These are phyloP conservation scores for Cucurbita argyrosperma DNA, from an alignment of 306 rosid genomes.

Conservation along the genomic window DNA sequence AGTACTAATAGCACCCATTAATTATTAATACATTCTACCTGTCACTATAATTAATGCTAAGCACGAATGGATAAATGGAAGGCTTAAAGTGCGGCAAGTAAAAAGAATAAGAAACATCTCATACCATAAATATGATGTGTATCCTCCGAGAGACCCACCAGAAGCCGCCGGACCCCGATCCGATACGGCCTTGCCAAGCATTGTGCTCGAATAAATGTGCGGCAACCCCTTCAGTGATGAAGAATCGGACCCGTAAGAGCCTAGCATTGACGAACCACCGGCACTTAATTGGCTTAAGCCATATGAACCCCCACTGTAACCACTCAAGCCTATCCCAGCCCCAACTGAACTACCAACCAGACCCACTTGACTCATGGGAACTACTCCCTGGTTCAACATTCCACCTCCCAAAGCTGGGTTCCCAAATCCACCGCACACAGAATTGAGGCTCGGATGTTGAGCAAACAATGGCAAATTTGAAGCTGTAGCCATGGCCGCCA, in stretches of 20 bases:
- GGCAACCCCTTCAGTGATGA: slow-evolving; percentile 12
- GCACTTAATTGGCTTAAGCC: slow-evolving; percentile 9
- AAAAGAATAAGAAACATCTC: slow-evolving; percentile 9
- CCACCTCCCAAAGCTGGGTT: slow-evolving; percentile 14
- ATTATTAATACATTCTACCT: not conserved
- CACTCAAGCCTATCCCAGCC: slow-evolving; percentile 10
- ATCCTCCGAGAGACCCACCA: slow-evolving; percentile 20
- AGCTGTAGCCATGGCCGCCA: slow-evolving; percentile 11
- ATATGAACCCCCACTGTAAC: slow-evolving; percentile 9
- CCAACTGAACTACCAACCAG: slow-evolving; percentile 15
- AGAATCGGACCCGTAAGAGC: slow-evolving; percentile 8
- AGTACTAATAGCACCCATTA: not conserved
- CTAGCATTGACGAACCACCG: not conserved
- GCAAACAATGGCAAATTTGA: slow-evolving; percentile 16
- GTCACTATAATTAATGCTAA: not conserved
- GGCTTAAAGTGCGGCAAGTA: not conserved
- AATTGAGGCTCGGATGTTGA: slow-evolving; percentile 16
- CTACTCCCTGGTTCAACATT: slow-evolving; percentile 13
- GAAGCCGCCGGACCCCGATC: slow-evolving; percentile 14
- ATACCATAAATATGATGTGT: slow-evolving; percentile 30
- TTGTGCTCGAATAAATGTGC: slow-evolving; percentile 15
- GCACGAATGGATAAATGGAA: not conserved
- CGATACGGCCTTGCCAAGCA: slow-evolving; percentile 14
- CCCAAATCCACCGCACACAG: slow-evolving; percentile 11
- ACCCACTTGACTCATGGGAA: slow-evolving; percentile 18